Percentiles rank a stretch among this genome's conserved stretches.
These are phyloP conservation scores for Adansonia rubrostipa DNA, from an alignment of 441 rosid species.

Conservation along the genomic window DNA sequence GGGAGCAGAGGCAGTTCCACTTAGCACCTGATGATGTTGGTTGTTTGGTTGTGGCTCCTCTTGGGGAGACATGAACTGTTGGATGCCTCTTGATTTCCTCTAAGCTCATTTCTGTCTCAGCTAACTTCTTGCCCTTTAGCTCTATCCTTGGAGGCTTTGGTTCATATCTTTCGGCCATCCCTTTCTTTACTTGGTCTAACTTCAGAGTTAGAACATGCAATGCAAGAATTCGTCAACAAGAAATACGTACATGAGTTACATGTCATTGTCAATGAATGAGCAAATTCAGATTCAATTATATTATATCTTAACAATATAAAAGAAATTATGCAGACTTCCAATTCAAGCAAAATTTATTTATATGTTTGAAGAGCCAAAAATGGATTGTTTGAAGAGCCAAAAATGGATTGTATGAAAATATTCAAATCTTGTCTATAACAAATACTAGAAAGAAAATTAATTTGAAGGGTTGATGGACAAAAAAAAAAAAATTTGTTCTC, in stretches of 20 bases:
- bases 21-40: background rate
- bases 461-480: too few relatives aligned
- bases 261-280: background rate
- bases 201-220: background rate
- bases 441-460: background rate
- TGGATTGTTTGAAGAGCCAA: too few relatives aligned
- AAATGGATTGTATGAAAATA: background rate
- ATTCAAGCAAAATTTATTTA: background rate
- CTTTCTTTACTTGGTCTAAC: background rate
- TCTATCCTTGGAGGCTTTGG: background rate
- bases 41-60: background rate
- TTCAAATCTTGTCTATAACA: background rate
- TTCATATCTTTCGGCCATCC: constrained; percentile 20
- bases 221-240: background rate
- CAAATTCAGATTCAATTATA: background rate
- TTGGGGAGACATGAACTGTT: background rate
- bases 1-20: constrained; percentile 32
- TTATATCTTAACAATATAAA: background rate
- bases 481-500: too few relatives aligned
- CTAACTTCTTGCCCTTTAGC: background rate
- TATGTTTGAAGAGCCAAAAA: too few relatives aligned
- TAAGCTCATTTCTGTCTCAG: background rate
- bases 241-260: background rate
- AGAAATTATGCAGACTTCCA: background rate
- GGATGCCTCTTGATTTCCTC: constrained; percentile 18